Evolutionary conservation across 2,329 filamentous ascomycete species (phyloP), one percentile per base, ranked within the genome.

Genomic region (Aspergillus candidus): DNA sequence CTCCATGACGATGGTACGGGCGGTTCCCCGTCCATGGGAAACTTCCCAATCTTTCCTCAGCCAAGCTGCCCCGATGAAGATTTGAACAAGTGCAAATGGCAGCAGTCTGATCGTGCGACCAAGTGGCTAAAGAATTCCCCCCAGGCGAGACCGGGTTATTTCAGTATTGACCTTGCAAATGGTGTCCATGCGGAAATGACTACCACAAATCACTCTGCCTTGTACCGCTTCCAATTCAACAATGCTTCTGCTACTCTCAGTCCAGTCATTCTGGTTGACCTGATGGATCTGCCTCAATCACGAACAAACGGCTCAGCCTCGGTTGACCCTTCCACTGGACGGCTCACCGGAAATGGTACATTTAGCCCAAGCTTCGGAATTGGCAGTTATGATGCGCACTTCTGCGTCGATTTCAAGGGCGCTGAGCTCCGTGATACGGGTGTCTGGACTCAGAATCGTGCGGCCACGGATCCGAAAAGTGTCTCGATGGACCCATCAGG

Each of bases 11-110:
- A 65, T 35, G 75, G 75, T 11, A 77, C 74, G 31, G 74, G 73
- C 36, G 72, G 70, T 46, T 51, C 66, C 1, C 78, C 83, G 0
- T 86, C 51, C 8, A 31, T 54, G 44, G 85, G 84, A 11, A 87
- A 86, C 57, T 88, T 88, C 41, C 81, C 85, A 0, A 68, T 88
- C 1, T 88, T 88, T 50, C 74, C 83, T 0, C 83, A 86, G 49
- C 67, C 76, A 4, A 70, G 72, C 33, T 88, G 84, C 50, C 71
- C 75, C 0, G 73, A 69, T 11, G 77, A 84, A 48, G 75, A 81
- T 32, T 63, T 88, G 42, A 71, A 86, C 54, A 69, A 70, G 6
- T 87, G 84, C 60, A 70, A 68, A 11, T 87, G 79, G 55, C 74
- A 76, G 10, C 78, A 78, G 53, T 65, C 60, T 14, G 69, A 74